A percentile compares a stretch with the other conserved stretches of the same genome.
Evolutionary conservation across 371 early-diverging fungal genomes (phyloP).

Genomic region (Capniomyces stellatus): DNA sequence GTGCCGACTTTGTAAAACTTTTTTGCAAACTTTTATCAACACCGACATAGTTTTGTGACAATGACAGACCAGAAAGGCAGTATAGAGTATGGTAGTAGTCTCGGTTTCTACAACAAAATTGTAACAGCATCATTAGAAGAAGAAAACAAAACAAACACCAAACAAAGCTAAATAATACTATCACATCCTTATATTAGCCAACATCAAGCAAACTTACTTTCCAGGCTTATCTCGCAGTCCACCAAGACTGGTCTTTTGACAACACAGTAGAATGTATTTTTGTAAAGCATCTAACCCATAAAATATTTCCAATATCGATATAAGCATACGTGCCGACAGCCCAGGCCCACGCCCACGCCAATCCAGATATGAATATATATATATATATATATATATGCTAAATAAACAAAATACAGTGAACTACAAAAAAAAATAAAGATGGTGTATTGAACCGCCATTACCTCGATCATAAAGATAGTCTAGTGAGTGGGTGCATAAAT

Average conservation of each 20-base stretch:
- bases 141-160: background rate
- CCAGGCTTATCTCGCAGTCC: conserved; percentile 87
- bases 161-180: background rate
- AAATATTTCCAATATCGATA: background rate
- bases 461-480: conserved; percentile 13
- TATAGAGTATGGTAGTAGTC: conserved; percentile 96
- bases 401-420: background rate
- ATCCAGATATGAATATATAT: background rate
- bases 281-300: conserved; percentile 45
- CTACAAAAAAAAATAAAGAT: conserved; percentile 8
- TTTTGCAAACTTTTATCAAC: background rate
- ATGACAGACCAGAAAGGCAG: conserved; percentile 68
- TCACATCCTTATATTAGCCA: background rate
- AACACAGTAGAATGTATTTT: conserved; percentile 69
- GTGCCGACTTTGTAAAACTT: background rate
- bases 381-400: background rate
- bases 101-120: conserved; percentile 11
- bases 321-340: background rate
- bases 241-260: conserved; percentile 53
- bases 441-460: background rate
- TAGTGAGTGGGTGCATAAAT: background rate
- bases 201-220: conserved; percentile 25
- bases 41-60: conserved; percentile 25
- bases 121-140: background rate
- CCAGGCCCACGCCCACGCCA: background rate